Percentiles rank a stretch among this genome's conserved stretches.
phyloP scores from a whole-genome alignment of 768 basidiomycete genomes.

The Mycena amicta region DNA sequence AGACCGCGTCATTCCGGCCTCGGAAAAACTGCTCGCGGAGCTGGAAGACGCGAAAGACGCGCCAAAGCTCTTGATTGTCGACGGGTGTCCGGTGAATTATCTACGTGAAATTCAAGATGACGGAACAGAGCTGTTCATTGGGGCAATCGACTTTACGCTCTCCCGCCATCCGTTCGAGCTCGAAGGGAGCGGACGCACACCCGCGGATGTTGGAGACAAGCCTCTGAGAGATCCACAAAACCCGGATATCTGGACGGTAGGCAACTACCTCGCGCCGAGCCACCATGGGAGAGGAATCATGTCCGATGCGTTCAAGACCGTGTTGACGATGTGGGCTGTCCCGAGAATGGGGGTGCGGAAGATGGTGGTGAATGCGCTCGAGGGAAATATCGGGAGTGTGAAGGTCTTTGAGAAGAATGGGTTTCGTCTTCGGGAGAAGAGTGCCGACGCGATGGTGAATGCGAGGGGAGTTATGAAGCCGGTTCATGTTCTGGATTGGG shows the following conservation, averaged over 20 bases:
- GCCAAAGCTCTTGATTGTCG: constrained; percentile 36
- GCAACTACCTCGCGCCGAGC: constrained; percentile 66
- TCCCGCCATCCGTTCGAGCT: constrained; percentile 32
- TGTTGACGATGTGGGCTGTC: constrained; percentile 63
- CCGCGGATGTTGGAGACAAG: constrained; percentile 25
- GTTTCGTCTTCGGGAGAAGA: constrained; percentile 33
- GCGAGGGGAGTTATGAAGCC: neutral
- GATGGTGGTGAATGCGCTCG: constrained; percentile 47
- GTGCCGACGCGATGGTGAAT: neutral
- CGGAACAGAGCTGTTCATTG: constrained; percentile 58
- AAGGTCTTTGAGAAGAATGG: constrained; percentile 71
- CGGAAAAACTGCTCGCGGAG: constrained; percentile 32
- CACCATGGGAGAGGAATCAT: constrained; percentile 76
- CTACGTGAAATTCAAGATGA: constrained; percentile 59
- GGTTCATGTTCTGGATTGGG: neutral
- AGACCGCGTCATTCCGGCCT: constrained; percentile 26
- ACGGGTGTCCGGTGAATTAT: constrained; percentile 48
- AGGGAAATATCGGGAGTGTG: constrained; percentile 61
- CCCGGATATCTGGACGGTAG: constrained; percentile 62
- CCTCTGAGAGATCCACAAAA: constrained; percentile 42
- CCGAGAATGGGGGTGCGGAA: constrained; percentile 62
- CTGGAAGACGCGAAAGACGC: constrained; percentile 18
- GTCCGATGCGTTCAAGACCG: constrained; percentile 58
- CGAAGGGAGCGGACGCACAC: constrained; percentile 39
- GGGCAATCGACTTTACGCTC: constrained; percentile 41